Conservation (phyloP, 2,329 filamentous ascomycete genomes). For the Sporothrix humicola region DNA sequence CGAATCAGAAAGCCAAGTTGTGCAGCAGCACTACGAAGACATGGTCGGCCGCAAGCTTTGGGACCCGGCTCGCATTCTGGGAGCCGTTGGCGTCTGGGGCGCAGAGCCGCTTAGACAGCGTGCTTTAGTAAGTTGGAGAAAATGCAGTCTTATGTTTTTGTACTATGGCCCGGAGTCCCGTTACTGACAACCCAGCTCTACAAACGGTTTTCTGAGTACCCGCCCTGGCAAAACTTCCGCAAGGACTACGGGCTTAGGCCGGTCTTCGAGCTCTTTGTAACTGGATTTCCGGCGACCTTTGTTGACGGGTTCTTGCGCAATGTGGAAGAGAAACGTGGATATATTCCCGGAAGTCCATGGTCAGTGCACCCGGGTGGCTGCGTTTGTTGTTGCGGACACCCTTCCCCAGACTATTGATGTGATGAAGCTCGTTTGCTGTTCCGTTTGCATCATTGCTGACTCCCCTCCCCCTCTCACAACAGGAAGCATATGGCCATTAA, state of each 20-base stretch:
- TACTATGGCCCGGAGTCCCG: too few relatives aligned
- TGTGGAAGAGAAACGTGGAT: slow-evolving; percentile 38
- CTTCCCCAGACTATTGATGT: background rate
- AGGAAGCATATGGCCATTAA: slow-evolving; percentile 36
- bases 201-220: slow-evolving; percentile 54
- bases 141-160: too few relatives aligned
- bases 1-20: slow-evolving; percentile 50
- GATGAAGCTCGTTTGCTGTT: background rate
- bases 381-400: background rate
- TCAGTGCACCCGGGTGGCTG: slow-evolving; percentile 32
- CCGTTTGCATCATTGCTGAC: background rate
- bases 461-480: background rate
- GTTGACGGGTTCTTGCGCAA: slow-evolving; percentile 45
- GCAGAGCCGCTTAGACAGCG: slow-evolving; percentile 59
- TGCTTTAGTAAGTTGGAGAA: slow-evolving; percentile 52
- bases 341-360: slow-evolving; percentile 40
- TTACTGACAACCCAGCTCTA: slow-evolving; percentile 52
- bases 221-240: slow-evolving; percentile 54
- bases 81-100: slow-evolving; percentile 57
- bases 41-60: slow-evolving; percentile 51
- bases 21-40: slow-evolving; percentile 57
- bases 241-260: slow-evolving; percentile 47
- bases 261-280: slow-evolving; percentile 44
- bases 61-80: slow-evolving; percentile 45
- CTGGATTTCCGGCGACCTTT: slow-evolving; percentile 51